These are phyloP conservation scores for Penicillium sp. DNA, from an alignment of 2,329 filamentous ascomycete genomes.

Conservation along the genomic window DNA sequence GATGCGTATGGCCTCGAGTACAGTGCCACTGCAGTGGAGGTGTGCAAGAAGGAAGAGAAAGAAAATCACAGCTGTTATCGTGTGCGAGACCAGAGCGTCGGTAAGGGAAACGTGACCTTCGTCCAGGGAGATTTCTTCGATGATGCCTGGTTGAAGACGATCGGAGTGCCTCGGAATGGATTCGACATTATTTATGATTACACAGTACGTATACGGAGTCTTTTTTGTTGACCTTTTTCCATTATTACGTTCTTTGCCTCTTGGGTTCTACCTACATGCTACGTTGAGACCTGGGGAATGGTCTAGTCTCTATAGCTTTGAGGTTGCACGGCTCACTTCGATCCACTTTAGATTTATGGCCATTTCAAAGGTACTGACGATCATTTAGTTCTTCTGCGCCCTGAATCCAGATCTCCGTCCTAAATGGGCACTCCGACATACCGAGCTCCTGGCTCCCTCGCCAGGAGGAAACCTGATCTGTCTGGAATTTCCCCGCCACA, in stretches of 20 bases:
- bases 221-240: not conserved
- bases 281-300: not conserved
- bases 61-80: slow-evolving; percentile 42
- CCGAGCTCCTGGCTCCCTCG: slow-evolving; percentile 55
- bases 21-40: slow-evolving; percentile 54
- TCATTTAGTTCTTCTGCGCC: slow-evolving; percentile 62
- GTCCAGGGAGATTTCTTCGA: slow-evolving; percentile 52
- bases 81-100: slow-evolving; percentile 39
- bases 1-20: slow-evolving; percentile 76
- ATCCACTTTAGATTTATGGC: not conserved
- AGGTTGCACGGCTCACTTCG: not conserved
- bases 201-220: slow-evolving; percentile 51
- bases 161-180: slow-evolving; percentile 37
- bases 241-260: not conserved
- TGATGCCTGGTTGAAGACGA: slow-evolving; percentile 46
- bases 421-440: slow-evolving; percentile 60
- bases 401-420: slow-evolving; percentile 59
- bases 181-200: slow-evolving; percentile 64
- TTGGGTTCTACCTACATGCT: not conserved
- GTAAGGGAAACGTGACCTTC: slow-evolving; percentile 46
- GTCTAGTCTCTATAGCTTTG: not conserved
- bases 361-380: slow-evolving; percentile 15
- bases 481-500: slow-evolving; percentile 78
- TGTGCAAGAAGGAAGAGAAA: slow-evolving; percentile 42
- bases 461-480: slow-evolving; percentile 59